phyloP scores from a whole-genome alignment of 352 stramenopile genomes.

The Phytophthora megakarya region DNA sequence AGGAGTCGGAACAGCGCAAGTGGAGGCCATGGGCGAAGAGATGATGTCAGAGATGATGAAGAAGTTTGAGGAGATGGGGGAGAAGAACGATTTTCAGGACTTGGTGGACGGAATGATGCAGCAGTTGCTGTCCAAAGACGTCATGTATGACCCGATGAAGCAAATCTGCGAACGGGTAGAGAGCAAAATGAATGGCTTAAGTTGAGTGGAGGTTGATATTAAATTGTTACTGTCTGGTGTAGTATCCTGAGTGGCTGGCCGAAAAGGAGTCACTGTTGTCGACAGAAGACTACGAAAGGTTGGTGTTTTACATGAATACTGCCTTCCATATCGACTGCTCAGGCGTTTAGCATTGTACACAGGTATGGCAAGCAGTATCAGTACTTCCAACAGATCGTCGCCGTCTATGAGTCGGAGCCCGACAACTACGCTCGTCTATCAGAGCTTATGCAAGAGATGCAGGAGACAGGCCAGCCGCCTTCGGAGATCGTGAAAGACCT shows the following conservation, averaged over 20 bases:
- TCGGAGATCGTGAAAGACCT: slow-evolving; percentile 99
- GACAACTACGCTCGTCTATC: slow-evolving; percentile 96
- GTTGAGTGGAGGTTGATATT: background rate
- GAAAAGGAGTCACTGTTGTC: slow-evolving; percentile 90
- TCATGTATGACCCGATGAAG: slow-evolving; percentile 99
- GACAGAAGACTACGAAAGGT: slow-evolving; percentile 92
- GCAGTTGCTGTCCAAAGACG: slow-evolving; percentile 96
- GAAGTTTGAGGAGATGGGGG: slow-evolving; percentile 95
- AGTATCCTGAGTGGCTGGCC: slow-evolving; percentile 97
- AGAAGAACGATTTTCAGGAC: slow-evolving; percentile 93
- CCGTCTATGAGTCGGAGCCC: slow-evolving; percentile 97
- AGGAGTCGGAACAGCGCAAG: slow-evolving; percentile 73
- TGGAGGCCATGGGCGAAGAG: slow-evolving; percentile 92
- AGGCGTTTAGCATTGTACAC: no score
- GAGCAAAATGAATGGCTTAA: slow-evolving; percentile 7
- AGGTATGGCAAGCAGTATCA: slow-evolving; percentile 97
- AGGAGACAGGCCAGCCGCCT: slow-evolving; percentile 94
- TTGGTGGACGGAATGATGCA: slow-evolving; percentile 98
- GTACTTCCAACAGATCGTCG: slow-evolving; percentile 96
- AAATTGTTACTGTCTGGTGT: background rate
- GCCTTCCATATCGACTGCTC: background rate
- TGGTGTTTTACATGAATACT: background rate
- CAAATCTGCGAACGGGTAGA: slow-evolving; percentile 90
- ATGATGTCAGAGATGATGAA: slow-evolving; percentile 97
- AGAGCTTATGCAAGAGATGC: slow-evolving; percentile 97